Base-by-base conservation (phyloP, 345 rosid genomes). In the Lagerstroemia speciosa region DNA sequence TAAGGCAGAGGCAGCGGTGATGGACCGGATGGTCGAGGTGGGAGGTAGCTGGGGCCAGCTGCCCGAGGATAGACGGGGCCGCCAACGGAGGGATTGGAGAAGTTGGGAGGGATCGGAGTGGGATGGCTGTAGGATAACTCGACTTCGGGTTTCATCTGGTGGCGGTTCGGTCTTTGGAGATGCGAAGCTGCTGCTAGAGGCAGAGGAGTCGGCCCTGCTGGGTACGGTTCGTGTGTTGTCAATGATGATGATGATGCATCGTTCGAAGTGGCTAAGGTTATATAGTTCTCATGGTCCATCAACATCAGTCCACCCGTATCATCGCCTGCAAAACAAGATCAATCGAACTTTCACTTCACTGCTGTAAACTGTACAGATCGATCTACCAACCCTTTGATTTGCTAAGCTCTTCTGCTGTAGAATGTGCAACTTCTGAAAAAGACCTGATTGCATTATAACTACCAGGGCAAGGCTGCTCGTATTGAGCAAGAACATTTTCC, bases 301-400 rank as follows among this genome's bases (percentile, higher is more conserved):
- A 73, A 69, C 71, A 67, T 29, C 8, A 73, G 24, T 37, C 61
- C 75, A 61, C 71, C 75, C n/a, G n/a, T n/a, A 67, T 62, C 74
- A 67, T 79, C 67, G 38, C 84, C 92, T 87, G 85, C 11, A 40
- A 72, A 72, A 65, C 17, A 26, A 58, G 16, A 58, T 10, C 16
- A 16, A 2, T 26, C 3, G 31, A 5, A 57, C 14, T 27, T 26
- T 2, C 55, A 50, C 20, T 50, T 52, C 57, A 20, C 5, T 20
- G 16, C 57, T n/a, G 22, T 11, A 52, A 52, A 20, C 22, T 1
- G 7, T 38, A 38, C 12, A 8, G 1, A 38, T 8, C 12, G 43
- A 38, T n/a, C n/a, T n/a, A n/a, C n/a, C n/a, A n/a, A n/a, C n/a
- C n/a, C n/a, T n/a, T n/a, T n/a, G n/a, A n/a, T n/a, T 36, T 36